Percentiles rank a stretch among this genome's conserved stretches.
Conservation (phyloP, 2,329 filamentous ascomycete genomes). For the Fusarium sp. region DNA sequence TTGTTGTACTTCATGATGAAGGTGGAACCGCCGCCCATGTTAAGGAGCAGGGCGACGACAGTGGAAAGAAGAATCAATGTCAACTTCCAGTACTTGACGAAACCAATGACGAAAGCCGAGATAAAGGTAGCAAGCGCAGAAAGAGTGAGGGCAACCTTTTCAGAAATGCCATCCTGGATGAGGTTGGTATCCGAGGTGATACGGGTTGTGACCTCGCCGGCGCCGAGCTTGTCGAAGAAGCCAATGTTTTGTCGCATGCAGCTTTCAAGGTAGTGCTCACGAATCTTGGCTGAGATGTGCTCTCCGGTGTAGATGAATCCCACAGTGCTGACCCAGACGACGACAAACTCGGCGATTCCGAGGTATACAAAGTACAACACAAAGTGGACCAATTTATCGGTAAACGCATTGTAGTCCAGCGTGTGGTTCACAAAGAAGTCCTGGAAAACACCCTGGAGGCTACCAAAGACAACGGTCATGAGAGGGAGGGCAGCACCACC, state of each 20-base stretch:
- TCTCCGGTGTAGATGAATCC: constrained; percentile 92
- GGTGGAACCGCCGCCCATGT: constrained; percentile 78
- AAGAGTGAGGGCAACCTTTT: constrained; percentile 85
- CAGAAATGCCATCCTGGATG: constrained; percentile 92
- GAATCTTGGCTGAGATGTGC: constrained; percentile 81
- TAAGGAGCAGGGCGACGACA: constrained; percentile 80
- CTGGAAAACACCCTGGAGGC: constrained; percentile 78
- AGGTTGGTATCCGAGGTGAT: constrained; percentile 95
- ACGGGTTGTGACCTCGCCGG: constrained; percentile 92
- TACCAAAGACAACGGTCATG: constrained; percentile 86
- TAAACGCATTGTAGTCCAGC: constrained; percentile 67
- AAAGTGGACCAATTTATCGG: constrained; percentile 67
- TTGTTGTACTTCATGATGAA: constrained; percentile 88
- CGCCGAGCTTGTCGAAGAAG: constrained; percentile 92
- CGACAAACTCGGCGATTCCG: constrained; percentile 82
- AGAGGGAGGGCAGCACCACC: constrained; percentile 81
- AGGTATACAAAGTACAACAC: constrained; percentile 90
- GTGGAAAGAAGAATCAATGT: constrained; percentile 88
- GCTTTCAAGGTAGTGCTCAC: constrained; percentile 84
- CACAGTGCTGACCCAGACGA: constrained; percentile 81
- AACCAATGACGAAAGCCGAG: constrained; percentile 90
- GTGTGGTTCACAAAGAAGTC: constrained; percentile 62
- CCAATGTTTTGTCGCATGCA: constrained; percentile 91
- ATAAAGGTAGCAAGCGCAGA: constrained; percentile 85
- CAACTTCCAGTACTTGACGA: constrained; percentile 92